Conservation (phyloP, 345 rosid species). For the Pistacia atlantica region DNA sequence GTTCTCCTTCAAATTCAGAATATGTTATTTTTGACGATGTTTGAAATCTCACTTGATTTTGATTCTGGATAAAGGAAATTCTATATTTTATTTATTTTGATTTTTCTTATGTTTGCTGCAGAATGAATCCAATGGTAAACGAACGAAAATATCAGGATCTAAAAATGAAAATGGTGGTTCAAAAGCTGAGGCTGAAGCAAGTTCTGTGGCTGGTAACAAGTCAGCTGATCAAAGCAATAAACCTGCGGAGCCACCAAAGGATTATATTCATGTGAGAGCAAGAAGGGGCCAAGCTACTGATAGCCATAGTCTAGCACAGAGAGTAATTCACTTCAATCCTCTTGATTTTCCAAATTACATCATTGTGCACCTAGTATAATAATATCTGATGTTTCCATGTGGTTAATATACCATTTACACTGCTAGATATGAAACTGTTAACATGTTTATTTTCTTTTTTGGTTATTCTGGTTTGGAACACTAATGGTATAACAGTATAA, state of each 20-base stretch:
- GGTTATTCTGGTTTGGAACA: not conserved
- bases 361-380: not conserved
- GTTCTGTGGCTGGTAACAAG: slow-evolving; percentile 62
- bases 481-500: not conserved
- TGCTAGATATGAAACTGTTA: not conserved
- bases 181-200: no score
- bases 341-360: slow-evolving; percentile 4
- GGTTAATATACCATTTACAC: slow-evolving; percentile 1
- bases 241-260: slow-evolving; percentile 79
- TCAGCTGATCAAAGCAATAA: slow-evolving; percentile 48
- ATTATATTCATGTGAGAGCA: slow-evolving; percentile 96
- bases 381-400: not conserved
- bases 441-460: not conserved
- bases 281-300: slow-evolving; percentile 99
- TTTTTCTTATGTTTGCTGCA: slow-evolving; percentile 26
- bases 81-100: not conserved
- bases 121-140: slow-evolving; percentile 67
- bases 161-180: slow-evolving; percentile 52
- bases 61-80: not conserved
- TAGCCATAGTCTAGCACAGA: slow-evolving; percentile 97
- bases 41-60: not conserved
- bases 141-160: slow-evolving; percentile 45
- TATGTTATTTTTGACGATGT: not conserved
- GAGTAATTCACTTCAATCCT: slow-evolving; percentile 54
- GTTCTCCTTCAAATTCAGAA: not conserved